phyloP scores from a whole-genome alignment of 805 yeast species.

The Kodamaea leandrae region DNA sequence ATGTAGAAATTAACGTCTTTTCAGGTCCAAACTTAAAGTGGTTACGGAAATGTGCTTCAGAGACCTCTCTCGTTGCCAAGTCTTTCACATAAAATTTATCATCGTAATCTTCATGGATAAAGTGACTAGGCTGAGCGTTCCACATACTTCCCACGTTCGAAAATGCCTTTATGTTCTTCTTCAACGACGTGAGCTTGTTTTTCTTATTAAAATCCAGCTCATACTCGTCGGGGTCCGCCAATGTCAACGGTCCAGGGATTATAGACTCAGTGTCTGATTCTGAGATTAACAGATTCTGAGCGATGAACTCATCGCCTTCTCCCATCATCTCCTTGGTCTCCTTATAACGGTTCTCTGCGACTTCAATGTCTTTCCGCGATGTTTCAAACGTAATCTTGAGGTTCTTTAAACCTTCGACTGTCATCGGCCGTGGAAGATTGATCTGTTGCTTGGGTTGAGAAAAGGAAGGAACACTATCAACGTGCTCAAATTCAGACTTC shows the following conservation, averaged over 20 bases:
- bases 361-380: conserved; percentile 21
- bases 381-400: conserved; percentile 36
- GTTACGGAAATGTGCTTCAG: conserved; percentile 57
- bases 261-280: conserved; percentile 3
- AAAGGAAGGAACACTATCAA: conserved; percentile 3
- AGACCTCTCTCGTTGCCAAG: conserved; percentile 39
- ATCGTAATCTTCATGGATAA: conserved; percentile 37
- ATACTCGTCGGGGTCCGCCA: conserved; percentile 28
- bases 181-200: conserved; percentile 18
- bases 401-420: conserved; percentile 30
- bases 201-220: conserved; percentile 11
- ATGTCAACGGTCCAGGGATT: conserved; percentile 20
- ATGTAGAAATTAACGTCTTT: conserved; percentile 60
- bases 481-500: conserved; percentile 10
- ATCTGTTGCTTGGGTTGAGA: conserved; percentile 9
- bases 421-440: conserved; percentile 32
- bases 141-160: conserved; percentile 42
- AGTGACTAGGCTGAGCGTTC: conserved; percentile 64
- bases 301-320: not conserved
- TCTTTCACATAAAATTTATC: conserved; percentile 51
- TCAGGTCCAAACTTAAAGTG: conserved; percentile 62
- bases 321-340: conserved; percentile 7
- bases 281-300: not conserved
- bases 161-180: conserved; percentile 30
- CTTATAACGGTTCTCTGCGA: conserved; percentile 25